phyloP scores from a whole-genome alignment of 306 rosid genomes.

The Abrus precatorius region DNA sequence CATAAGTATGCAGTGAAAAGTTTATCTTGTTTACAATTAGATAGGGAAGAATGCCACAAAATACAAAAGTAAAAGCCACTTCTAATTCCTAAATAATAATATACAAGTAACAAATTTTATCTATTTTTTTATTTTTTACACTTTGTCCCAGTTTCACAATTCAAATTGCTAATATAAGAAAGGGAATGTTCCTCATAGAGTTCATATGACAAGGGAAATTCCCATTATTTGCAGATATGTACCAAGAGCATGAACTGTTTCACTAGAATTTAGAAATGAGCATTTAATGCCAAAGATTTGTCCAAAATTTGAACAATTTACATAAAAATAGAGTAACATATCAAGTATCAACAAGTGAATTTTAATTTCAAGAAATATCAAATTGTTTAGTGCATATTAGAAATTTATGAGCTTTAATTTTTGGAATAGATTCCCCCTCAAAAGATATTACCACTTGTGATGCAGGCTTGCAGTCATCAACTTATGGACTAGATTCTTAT shows the following conservation, averaged over 20 bases:
- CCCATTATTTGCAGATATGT: constrained; percentile 4
- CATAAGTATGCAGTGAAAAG: too few species aligned
- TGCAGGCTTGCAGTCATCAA: constrained; percentile 7
- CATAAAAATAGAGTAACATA: too few species aligned
- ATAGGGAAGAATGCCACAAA: neutral
- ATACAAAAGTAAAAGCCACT: neutral
- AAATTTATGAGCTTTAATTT: too few species aligned
- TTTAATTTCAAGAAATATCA: too few species aligned
- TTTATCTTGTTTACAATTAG: too few species aligned
- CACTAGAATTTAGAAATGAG: neutral
- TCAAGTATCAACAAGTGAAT: too few species aligned
- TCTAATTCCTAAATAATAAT: constrained; percentile 10
- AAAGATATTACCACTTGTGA: neutral
- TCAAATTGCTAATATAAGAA: neutral
- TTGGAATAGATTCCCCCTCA: too few species aligned
- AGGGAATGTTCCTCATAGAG: constrained; percentile 9
- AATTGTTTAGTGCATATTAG: too few species aligned
- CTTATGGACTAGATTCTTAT: neutral
- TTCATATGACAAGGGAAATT: neutral
- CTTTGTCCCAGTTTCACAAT: neutral
- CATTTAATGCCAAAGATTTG: constrained; percentile 6
- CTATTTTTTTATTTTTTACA: neutral
- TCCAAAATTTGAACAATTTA: neutral
- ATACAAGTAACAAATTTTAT: constrained; percentile 12
- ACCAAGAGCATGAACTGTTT: neutral